phyloP scores from a whole-genome alignment of 345 rosid species.

The Corchorus capsularis region DNA sequence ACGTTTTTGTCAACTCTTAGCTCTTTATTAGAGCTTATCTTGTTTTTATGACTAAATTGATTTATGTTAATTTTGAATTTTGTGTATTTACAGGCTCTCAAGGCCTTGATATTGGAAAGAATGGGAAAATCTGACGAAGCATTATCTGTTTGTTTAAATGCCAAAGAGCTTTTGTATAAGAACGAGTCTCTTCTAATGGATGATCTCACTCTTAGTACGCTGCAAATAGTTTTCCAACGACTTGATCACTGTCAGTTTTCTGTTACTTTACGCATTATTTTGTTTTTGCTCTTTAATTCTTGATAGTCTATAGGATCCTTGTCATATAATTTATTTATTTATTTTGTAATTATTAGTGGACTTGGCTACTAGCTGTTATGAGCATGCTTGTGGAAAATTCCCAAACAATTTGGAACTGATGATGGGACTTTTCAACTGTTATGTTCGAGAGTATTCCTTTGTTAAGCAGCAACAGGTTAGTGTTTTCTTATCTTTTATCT shows the following conservation, averaged over 20 bases:
- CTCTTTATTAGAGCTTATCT: not conserved
- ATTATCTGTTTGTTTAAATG: slow-evolving; percentile 58
- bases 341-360: slow-evolving; percentile 57
- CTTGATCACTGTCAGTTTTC: slow-evolving; percentile 80
- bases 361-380: slow-evolving; percentile 91
- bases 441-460: slow-evolving; percentile 88
- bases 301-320: not conserved
- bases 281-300: not conserved
- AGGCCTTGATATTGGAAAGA: slow-evolving; percentile 81
- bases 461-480: slow-evolving; percentile 98
- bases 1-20: not conserved
- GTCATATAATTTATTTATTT: not conserved
- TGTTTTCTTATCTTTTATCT: not conserved
- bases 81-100: slow-evolving; percentile 58
- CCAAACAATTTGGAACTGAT: slow-evolving; percentile 82
- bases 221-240: slow-evolving; percentile 93
- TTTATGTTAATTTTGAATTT: not conserved
- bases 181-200: slow-evolving; percentile 80
- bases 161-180: slow-evolving; percentile 73
- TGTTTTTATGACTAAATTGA: not conserved
- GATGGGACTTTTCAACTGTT: slow-evolving; percentile 98
- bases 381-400: slow-evolving; percentile 75
- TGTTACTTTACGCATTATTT: not conserved
- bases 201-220: slow-evolving; percentile 94
- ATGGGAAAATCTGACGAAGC: slow-evolving; percentile 90